phyloP scores from a whole-genome alignment of 2,329 filamentous ascomycete genomes.

The Aspergillus sp. region DNA sequence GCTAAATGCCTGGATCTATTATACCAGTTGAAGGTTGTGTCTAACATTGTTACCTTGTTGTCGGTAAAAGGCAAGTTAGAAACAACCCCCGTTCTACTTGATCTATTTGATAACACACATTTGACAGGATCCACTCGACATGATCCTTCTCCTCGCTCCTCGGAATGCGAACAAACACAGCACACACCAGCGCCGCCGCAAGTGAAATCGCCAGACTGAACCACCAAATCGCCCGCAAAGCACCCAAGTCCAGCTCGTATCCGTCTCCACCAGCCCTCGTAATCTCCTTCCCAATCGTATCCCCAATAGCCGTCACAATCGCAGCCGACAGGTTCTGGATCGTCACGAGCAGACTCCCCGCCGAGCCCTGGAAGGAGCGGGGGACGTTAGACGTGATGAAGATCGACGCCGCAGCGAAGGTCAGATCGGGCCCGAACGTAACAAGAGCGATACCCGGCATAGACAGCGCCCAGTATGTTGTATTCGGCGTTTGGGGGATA shows the following conservation, averaged over 20 bases:
- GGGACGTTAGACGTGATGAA: constrained; percentile 23
- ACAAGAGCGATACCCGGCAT: background rate
- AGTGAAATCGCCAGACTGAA: constrained; percentile 35
- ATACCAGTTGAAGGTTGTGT: too few species aligned
- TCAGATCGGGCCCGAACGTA: background rate
- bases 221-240: constrained; percentile 38
- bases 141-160: constrained; percentile 36
- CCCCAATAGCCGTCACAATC: constrained; percentile 30
- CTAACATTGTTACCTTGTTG: too few species aligned
- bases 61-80: too few species aligned
- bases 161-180: constrained; percentile 39
- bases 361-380: constrained; percentile 45
- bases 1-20: too few species aligned
- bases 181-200: constrained; percentile 30
- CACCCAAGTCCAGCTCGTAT: constrained; percentile 21
- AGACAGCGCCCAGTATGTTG: background rate
- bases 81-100: too few species aligned
- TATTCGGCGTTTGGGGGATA: background rate
- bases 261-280: constrained; percentile 12
- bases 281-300: constrained; percentile 33
- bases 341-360: constrained; percentile 46
- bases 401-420: background rate
- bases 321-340: constrained; percentile 46
- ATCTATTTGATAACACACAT: too few species aligned
- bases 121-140: background rate